Conservation (phyloP, 495 filamentous ascomycete genomes). For the Penicillium samsonianum region DNA sequence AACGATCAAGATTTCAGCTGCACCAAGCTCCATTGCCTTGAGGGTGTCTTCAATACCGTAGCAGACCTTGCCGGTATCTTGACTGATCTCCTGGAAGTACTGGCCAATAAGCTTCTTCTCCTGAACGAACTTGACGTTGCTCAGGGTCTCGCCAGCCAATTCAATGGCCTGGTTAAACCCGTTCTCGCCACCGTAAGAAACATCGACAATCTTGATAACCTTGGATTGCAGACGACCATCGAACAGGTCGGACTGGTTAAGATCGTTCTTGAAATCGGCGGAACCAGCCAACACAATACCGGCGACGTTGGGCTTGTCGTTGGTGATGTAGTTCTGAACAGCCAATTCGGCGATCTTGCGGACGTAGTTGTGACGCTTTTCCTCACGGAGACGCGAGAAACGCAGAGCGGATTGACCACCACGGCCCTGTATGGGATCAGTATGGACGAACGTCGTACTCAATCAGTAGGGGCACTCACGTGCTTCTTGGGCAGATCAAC, state of each 20-base stretch:
- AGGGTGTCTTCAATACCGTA: constrained; percentile 98
- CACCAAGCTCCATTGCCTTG: constrained; percentile 94
- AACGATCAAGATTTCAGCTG: constrained; percentile 93
- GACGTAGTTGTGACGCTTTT: constrained; percentile 99
- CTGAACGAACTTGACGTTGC: constrained; percentile 99
- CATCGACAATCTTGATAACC: constrained; percentile 98
- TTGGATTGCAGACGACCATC: constrained; percentile 86
- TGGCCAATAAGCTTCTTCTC: constrained; percentile 99
- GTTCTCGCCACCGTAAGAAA: constrained; percentile 98
- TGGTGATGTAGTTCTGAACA: constrained; percentile 97
- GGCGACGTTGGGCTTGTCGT: constrained; percentile 95
- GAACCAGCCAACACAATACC: constrained; percentile 94
- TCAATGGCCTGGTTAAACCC: constrained; percentile 99
- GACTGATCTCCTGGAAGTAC: constrained; percentile 98
- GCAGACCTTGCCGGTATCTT: constrained; percentile 93
- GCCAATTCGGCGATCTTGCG: constrained; percentile 97
- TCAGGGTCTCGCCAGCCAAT: constrained; percentile 88
- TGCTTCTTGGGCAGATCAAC: constrained; percentile 99
- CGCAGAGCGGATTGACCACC: constrained; percentile 98
- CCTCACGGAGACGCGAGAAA: constrained; percentile 98
- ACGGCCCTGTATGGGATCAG: constrained; percentile 59
- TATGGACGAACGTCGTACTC: neutral
- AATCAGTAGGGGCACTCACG: constrained; percentile 27
- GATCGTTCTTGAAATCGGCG: constrained; percentile 98
- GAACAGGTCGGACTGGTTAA: constrained; percentile 97